Percentiles rank a stretch among this genome's conserved stretches.
Conservation (phyloP, 2,329 filamentous ascomycete genomes). For the Parastagonospora avenae region DNA sequence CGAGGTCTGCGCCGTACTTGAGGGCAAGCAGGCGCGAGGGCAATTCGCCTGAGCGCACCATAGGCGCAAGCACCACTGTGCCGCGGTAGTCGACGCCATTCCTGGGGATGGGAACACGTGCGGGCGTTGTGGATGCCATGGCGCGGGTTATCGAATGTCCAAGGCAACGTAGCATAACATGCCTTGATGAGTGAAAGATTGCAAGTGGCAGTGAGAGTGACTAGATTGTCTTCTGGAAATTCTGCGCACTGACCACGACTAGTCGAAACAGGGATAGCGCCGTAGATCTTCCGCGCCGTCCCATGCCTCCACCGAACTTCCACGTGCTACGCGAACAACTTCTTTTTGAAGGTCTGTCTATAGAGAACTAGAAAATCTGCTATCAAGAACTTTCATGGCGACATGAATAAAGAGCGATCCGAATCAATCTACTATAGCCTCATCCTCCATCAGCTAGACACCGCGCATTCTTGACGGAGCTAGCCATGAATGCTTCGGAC, state of each 20-base stretch:
- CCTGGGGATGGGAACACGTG: constrained; percentile 80
- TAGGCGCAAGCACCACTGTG: constrained; percentile 93
- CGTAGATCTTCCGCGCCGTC: too few species aligned
- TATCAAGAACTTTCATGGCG: too few species aligned
- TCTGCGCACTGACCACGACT: constrained; percentile 9
- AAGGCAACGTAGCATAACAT: constrained; percentile 50
- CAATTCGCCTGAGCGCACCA: constrained; percentile 97
- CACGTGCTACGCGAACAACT: too few species aligned
- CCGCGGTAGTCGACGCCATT: constrained; percentile 92
- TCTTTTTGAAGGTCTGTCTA: too few species aligned
- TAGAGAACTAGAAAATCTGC: too few species aligned
- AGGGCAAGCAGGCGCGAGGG: constrained; percentile 87
- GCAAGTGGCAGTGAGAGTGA: constrained; percentile 3
- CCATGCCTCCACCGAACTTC: too few species aligned
- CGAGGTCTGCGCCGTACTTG: constrained; percentile 93
- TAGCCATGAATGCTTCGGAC: too few species aligned
- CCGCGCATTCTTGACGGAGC: too few species aligned
- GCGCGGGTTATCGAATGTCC: constrained; percentile 30
- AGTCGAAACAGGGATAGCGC: neutral
- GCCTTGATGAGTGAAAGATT: constrained; percentile 10
- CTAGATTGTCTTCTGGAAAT: constrained; percentile 8
- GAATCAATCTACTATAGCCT: too few species aligned
- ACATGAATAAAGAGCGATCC: too few species aligned
- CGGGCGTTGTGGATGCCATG: constrained; percentile 37
- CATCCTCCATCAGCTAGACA: too few species aligned